These are phyloP conservation scores for Fragaria nilgerrensis DNA, from an alignment of 306 rosid genomes.

Conservation along the genomic window DNA sequence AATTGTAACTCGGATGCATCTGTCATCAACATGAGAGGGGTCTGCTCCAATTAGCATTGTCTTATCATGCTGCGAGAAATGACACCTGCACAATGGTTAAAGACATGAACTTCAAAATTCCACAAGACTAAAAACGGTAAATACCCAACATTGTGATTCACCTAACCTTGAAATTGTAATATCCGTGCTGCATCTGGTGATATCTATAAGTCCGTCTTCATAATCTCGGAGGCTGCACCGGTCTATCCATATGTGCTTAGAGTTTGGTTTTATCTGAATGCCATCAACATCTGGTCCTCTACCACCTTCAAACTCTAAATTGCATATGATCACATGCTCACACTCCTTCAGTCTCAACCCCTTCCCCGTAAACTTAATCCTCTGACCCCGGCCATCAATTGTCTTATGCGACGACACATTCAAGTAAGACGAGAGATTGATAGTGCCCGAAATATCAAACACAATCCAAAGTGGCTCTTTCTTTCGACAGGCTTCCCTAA, in stretches of 20 bases:
- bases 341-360: slow-evolving; percentile 87
- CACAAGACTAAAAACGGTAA: neutral
- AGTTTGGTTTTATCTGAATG: slow-evolving; percentile 93
- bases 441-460: slow-evolving; percentile 78
- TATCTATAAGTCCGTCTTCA: slow-evolving; percentile 89
- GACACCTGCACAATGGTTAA: slow-evolving; percentile 59
- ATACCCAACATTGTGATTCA: slow-evolving; percentile 9
- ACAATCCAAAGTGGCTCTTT: slow-evolving; percentile 94
- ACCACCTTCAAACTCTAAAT: slow-evolving; percentile 91
- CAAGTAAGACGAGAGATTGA: slow-evolving; percentile 68
- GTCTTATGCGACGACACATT: slow-evolving; percentile 76
- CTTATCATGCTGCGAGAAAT: slow-evolving; percentile 78
- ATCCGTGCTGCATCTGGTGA: slow-evolving; percentile 78
- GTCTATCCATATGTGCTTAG: slow-evolving; percentile 95
- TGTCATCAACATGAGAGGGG: slow-evolving; percentile 66
- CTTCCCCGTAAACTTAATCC: slow-evolving; percentile 74
- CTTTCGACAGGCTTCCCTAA: slow-evolving; percentile 66
- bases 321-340: slow-evolving; percentile 91
- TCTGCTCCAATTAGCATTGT: slow-evolving; percentile 92
- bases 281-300: slow-evolving; percentile 90
- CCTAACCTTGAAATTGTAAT: slow-evolving; percentile 83
- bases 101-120: slow-evolving; percentile 19
- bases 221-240: slow-evolving; percentile 79
- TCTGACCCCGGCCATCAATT: slow-evolving; percentile 82
- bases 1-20: slow-evolving; percentile 85